Conservation (phyloP, 495 filamentous ascomycete species). For the Penicillium psychrofluorescens region DNA sequence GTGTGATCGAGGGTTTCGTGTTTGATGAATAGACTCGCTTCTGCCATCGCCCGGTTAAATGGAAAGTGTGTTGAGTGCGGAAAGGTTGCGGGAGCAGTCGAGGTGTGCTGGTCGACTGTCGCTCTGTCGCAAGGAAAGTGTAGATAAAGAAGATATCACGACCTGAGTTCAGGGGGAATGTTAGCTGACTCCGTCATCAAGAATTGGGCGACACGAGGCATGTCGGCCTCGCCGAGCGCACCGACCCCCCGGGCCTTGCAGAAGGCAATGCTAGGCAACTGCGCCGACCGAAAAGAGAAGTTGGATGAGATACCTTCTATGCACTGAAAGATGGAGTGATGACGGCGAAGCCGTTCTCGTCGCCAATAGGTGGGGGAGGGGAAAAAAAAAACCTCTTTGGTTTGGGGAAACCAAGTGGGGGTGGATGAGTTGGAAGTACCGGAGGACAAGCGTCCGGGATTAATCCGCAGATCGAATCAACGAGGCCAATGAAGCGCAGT, state of each 20-base stretch:
- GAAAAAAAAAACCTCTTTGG: no score
- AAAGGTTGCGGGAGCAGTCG: neutral
- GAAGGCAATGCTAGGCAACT: no score
- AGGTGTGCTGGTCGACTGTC: no score
- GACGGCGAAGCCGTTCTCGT: no score
- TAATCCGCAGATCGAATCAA: neutral
- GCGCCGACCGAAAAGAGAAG: neutral
- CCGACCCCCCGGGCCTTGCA: no score
- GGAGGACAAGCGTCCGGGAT: neutral
- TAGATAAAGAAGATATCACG: no score
- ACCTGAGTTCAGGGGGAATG: no score
- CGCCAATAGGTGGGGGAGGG: no score
- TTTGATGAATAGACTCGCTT: slow-evolving; percentile 64
- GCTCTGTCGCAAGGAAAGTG: no score
- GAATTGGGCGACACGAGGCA: no score
- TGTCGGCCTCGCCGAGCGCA: no score
- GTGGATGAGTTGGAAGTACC: neutral
- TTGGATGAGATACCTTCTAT: neutral
- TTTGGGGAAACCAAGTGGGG: neutral
- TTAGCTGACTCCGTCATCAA: no score
- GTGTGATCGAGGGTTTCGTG: slow-evolving; percentile 64
- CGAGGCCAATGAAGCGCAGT: neutral
- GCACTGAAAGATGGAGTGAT: neutral
- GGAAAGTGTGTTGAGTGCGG: neutral
- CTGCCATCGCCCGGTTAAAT: slow-evolving; percentile 23